A percentile compares a stretch with the other conserved stretches of the same genome.
phyloP scores from a whole-genome alignment of 441 rosid genomes.

The Adansonia gregorii region DNA sequence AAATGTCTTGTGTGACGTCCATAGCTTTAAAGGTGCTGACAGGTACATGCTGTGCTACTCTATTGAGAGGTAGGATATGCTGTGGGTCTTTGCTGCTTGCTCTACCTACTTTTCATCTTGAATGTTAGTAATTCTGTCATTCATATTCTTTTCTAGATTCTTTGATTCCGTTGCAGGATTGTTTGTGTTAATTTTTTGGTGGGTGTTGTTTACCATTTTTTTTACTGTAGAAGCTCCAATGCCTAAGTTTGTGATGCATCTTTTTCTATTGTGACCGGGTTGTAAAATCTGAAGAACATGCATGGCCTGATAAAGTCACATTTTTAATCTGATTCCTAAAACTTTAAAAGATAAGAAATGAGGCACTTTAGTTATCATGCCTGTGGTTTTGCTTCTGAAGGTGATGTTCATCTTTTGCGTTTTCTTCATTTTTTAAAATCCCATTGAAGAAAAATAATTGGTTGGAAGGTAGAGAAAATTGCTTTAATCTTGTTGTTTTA shows the following conservation, averaged over 20 bases:
- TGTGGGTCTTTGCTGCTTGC: constrained; percentile 62
- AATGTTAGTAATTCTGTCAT: constrained; percentile 54
- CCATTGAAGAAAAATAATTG: background rate
- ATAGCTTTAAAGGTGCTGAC: constrained; percentile 56
- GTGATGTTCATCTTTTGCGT: background rate
- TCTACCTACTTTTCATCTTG: constrained; percentile 48
- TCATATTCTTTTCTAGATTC: constrained; percentile 36
- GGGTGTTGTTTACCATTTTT: background rate
- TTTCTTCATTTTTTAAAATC: no score
- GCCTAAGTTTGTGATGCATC: constrained; percentile 1
- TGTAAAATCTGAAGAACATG: background rate
- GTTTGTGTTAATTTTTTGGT: constrained; percentile 12
- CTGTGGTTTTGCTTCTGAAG: background rate
- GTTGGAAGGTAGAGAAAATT: background rate
- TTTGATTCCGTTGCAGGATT: constrained; percentile 28
- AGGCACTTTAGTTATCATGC: background rate
- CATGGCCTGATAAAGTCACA: constrained; percentile 15
- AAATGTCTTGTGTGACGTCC: constrained; percentile 40
- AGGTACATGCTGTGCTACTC: constrained; percentile 58
- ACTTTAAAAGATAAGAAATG: background rate
- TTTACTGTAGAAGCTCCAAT: background rate
- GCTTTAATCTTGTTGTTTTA: constrained; percentile 1
- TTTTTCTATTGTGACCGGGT: background rate
- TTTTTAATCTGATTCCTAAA: background rate
- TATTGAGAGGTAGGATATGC: constrained; percentile 65